These are phyloP conservation scores for Apophysomyces ossiformis DNA, from an alignment of 371 early-diverging fungal species.

Conservation along the genomic window DNA sequence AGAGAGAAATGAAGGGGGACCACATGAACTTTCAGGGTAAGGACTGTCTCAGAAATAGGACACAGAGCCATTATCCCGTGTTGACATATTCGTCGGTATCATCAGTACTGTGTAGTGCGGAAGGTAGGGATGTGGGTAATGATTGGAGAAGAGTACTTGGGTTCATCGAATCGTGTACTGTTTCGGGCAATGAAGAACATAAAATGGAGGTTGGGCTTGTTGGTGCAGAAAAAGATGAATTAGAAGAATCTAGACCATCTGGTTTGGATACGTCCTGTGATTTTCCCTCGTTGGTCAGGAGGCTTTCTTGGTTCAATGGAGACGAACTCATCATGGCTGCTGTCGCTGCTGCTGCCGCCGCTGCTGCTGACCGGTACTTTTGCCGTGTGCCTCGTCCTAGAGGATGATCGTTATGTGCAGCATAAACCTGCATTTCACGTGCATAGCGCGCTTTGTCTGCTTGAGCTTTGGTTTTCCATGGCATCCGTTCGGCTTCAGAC, in stretches of 20 bases:
- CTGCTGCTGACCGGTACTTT: conserved; percentile 42
- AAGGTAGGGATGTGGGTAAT: conserved; percentile 8
- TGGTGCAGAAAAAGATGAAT: not conserved
- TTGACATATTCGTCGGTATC: conserved; percentile 9
- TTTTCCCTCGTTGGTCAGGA: not conserved
- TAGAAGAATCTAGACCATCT: not conserved
- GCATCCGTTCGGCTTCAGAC: conserved; percentile 58
- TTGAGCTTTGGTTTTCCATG: conserved; percentile 69
- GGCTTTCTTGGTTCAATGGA: not conserved
- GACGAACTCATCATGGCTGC: conserved; percentile 11
- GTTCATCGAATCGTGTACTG: conserved; percentile 2
- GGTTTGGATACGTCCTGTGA: not conserved
- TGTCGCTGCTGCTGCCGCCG: conserved; percentile 23
- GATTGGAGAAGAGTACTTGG: conserved; percentile 4
- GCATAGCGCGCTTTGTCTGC: conserved; percentile 79
- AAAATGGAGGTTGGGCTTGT: conserved; percentile 3
- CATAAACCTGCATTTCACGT: conserved; percentile 71
- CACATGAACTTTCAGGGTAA: not conserved
- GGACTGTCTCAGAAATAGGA: not conserved
- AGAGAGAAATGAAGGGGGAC: not conserved
- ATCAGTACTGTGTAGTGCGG: conserved; percentile 2
- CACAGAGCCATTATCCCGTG: not conserved
- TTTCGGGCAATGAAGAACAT: conserved; percentile 1
- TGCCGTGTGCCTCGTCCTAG: conserved; percentile 53
- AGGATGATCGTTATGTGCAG: conserved; percentile 46